Base-by-base conservation (phyloP, 257 asterid genomes). In the Solanum medicagineum region DNA sequence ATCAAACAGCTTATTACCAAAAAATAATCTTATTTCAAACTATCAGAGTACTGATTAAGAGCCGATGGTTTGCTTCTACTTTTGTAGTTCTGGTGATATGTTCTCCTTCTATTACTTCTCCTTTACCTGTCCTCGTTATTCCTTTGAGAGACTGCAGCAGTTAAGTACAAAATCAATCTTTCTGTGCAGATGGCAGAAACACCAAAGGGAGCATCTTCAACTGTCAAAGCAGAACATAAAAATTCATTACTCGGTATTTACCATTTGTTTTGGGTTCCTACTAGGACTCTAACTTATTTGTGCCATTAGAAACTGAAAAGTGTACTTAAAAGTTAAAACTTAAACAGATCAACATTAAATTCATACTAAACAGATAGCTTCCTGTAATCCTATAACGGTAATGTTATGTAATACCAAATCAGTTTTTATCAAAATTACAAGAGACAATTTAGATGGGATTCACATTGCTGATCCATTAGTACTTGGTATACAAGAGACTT, bases 161-260 rank as follows among this genome's bases (percentile, higher is more conserved):
- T 73, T 73, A 71, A 42, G 32, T 42, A n/a, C 57, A 73, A 73
- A 44, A 19, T 6, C 32, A 45, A 19, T 70, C 54, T 79, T 29
- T 53, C 65, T 53, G 65, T 79, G 47, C 71, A 88, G 91, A 96
- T 96, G 99, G 92, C 91, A 36, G 94, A 91, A 87, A 62, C 93
- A 81, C 83, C 83, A 85, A 95, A 94, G 89, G 88, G 73, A 86
- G 91, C 87, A 80, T 40, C 90, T 85, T 87, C 92, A 45, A 85
- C 93, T 62, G 84, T 66, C 83, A 89, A 81, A 20, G 59, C 86
- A 75, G 89, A 90, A 89, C 90, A 92, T 90, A 93, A 93, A 87
- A 88, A 88, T 82, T 87, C 93, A 10, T 45, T 90, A 80, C 92
- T 91, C 87, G 98, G 98, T 96, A 90, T 77, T 40, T 66, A 47